Conservation (phyloP, 805 yeast species). For the Candida broadrunensis region DNA sequence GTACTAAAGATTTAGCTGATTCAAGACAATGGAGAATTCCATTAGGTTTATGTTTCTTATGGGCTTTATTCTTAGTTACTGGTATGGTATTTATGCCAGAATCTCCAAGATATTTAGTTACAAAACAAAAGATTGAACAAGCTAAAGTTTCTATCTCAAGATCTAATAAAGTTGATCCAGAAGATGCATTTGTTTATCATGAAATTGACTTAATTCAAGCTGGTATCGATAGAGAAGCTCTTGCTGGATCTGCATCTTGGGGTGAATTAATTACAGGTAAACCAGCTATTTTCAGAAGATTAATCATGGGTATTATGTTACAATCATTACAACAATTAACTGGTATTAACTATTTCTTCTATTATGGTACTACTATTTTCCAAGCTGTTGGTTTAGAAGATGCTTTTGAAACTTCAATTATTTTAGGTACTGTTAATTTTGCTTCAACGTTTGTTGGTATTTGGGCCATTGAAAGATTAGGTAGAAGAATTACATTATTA, state of each 20-base stretch:
- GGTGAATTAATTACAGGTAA: conserved; percentile 58
- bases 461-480: conserved; percentile 46
- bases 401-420: conserved; percentile 53
- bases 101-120: conserved; percentile 62
- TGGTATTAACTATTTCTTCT: conserved; percentile 62
- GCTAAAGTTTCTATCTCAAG: conserved; percentile 54
- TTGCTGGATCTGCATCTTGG: conserved; percentile 68
- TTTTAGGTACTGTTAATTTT: conserved; percentile 55
- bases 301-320: conserved; percentile 54
- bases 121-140: conserved; percentile 45
- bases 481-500: conserved; percentile 46
- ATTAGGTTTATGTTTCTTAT: conserved; percentile 48
- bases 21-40: conserved; percentile 70
- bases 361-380: conserved; percentile 57
- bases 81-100: conserved; percentile 65
- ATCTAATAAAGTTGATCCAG: conserved; percentile 52
- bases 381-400: conserved; percentile 46
- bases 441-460: conserved; percentile 53
- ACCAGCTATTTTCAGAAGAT: conserved; percentile 58
- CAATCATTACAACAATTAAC: conserved; percentile 59
- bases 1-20: conserved; percentile 46
- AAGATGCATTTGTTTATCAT: conserved; percentile 50
- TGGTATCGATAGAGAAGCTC: conserved; percentile 57
- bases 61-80: conserved; percentile 48
- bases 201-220: conserved; percentile 55